Evolutionary conservation across 2,329 filamentous ascomycete genomes (phyloP).

Genomic region (Laburnicola sp.): DNA sequence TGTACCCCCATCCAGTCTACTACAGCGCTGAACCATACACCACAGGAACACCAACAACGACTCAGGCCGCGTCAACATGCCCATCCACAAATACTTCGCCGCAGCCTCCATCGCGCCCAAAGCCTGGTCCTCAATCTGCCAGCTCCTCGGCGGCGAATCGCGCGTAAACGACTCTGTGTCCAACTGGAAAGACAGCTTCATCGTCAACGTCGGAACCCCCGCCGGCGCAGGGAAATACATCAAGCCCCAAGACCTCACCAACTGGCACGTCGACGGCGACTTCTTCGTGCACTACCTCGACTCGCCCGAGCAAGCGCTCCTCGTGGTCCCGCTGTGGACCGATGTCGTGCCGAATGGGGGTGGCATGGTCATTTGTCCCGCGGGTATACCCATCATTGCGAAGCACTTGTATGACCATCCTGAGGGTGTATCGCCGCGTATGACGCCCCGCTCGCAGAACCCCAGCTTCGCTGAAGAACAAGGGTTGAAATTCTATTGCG

Average conservation of each 20-base stretch:
- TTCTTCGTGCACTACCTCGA: constrained; percentile 75
- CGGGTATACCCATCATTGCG: constrained; percentile 61
- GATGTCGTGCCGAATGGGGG: constrained; percentile 65
- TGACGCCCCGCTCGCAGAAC: constrained; percentile 59
- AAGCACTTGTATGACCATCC: constrained; percentile 62
- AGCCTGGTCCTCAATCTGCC: constrained; percentile 68
- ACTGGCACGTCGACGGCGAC: constrained; percentile 73
- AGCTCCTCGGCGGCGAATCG: constrained; percentile 65
- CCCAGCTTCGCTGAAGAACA: constrained; percentile 50
- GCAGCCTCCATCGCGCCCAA: constrained; percentile 63
- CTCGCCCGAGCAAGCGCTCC: constrained; percentile 67
- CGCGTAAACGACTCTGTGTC: constrained; percentile 46
- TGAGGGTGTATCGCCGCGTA: constrained; percentile 66
- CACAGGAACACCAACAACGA: constrained; percentile 48
- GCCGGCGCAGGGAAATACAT: constrained; percentile 55
- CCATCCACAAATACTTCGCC: constrained; percentile 59
- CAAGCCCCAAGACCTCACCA: constrained; percentile 56
- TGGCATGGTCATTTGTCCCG: constrained; percentile 66
- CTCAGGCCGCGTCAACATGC: constrained; percentile 63
- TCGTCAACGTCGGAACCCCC: constrained; percentile 67
- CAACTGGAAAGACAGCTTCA: constrained; percentile 69
- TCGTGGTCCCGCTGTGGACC: constrained; percentile 69
- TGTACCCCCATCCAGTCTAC: neutral
- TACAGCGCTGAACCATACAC: neutral
- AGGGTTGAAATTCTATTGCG: constrained; percentile 51